phyloP scores from a whole-genome alignment of 192 early-diverging fungal species.

The Coemansia sp. region DNA sequence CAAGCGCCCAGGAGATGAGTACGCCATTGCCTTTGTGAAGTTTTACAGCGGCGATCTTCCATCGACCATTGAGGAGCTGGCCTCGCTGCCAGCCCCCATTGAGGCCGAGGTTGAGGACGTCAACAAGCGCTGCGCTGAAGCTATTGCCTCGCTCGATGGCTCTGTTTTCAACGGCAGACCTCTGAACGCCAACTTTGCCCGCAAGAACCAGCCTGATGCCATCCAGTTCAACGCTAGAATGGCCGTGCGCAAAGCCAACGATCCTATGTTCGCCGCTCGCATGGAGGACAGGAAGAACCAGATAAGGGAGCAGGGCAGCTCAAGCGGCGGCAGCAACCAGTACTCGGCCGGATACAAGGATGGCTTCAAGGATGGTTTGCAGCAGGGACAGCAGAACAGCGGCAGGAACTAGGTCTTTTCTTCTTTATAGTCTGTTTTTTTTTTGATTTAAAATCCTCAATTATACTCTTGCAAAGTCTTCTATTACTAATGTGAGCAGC shows the following conservation, averaged over 20 bases:
- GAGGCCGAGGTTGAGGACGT: constrained; percentile 27
- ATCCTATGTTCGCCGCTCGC: constrained; percentile 15
- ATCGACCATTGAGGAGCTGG: constrained; percentile 32
- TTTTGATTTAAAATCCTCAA: background rate
- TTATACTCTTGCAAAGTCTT: background rate
- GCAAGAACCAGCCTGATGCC: constrained; percentile 35
- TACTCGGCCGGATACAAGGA: constrained; percentile 37
- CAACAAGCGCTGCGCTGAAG: constrained; percentile 5
- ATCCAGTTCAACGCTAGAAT: constrained; percentile 44
- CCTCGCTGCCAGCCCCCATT: constrained; percentile 24
- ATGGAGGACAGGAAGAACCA: constrained; percentile 5
- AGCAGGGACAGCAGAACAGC: constrained; percentile 7
- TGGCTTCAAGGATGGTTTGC: constrained; percentile 36
- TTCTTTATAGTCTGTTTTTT: background rate
- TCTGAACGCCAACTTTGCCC: constrained; percentile 10
- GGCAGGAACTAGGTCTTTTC: background rate
- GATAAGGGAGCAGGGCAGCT: background rate
- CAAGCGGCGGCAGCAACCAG: background rate
- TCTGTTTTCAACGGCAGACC: constrained; percentile 6
- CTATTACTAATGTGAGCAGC: background rate
- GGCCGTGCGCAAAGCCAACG: constrained; percentile 22
- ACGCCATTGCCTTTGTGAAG: constrained; percentile 38
- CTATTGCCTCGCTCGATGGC: constrained; percentile 22
- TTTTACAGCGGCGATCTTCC: constrained; percentile 42
- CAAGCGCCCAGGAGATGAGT: background rate